Evolutionary conservation across 108 stramenopile genomes (phyloP).

Genomic region (Fistulifera pelliculosa): DNA sequence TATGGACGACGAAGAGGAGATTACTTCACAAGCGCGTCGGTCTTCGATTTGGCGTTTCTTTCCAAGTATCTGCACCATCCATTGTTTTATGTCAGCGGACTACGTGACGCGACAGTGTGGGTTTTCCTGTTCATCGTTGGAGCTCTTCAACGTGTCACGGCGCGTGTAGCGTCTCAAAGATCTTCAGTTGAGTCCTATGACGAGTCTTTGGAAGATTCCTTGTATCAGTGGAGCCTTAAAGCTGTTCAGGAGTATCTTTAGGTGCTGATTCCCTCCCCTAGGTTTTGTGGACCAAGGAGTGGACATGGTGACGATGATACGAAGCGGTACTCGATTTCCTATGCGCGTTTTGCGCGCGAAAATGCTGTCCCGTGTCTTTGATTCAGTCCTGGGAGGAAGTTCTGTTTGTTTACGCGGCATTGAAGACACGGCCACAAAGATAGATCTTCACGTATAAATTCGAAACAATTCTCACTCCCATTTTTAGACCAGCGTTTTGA

Average conservation of each 20-base stretch:
- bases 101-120: not conserved
- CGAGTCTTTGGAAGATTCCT: conserved; percentile 17
- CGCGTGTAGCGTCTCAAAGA: not conserved
- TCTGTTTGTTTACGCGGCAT: no score
- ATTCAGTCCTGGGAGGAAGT: no score
- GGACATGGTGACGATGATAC: no score
- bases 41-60: not conserved
- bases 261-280: no score
- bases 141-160: conserved; percentile 15
- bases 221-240: conserved; percentile 38
- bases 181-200: conserved; percentile 27
- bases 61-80: not conserved
- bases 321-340: no score
- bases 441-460: no score
- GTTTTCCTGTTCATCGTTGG: conserved; percentile 1
- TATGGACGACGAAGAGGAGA: conserved; percentile 1
- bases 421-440: no score
- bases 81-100: not conserved
- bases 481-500: no score
- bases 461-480: no score
- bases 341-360: no score
- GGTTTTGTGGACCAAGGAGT: no score
- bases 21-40: conserved; percentile 2
- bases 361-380: no score
- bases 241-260: conserved; percentile 15